Conservation (phyloP, 176 grass and related monocot species). For the Zoysia pacifica region DNA sequence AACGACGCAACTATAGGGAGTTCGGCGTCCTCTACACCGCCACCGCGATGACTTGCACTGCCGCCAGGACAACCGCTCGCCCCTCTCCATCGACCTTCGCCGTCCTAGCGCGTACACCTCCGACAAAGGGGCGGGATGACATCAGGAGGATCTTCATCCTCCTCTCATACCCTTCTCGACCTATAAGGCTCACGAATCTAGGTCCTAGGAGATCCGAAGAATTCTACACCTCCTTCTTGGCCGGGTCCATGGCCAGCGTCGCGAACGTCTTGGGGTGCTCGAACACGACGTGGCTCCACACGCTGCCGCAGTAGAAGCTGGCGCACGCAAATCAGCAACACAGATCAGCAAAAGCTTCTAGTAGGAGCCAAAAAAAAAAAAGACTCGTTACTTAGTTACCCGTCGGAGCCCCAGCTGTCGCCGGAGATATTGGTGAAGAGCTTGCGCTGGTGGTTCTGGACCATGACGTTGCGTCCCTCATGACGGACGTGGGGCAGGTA, state of each 20-base stretch:
- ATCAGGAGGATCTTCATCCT: too few species aligned
- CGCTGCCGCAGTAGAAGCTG: background rate
- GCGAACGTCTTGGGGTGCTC: constrained; percentile 41
- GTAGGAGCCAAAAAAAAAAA: too few species aligned
- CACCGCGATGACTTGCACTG: too few species aligned
- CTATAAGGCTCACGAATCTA: too few species aligned
- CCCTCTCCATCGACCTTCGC: background rate
- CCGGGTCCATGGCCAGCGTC: constrained; percentile 43
- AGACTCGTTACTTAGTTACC: too few species aligned
- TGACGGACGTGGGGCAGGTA: constrained; percentile 37
- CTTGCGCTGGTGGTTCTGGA: constrained; percentile 28
- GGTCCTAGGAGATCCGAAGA: constrained; percentile 36
- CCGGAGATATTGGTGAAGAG: constrained; percentile 39
- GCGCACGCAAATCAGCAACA: background rate
- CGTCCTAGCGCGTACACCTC: too few species aligned
- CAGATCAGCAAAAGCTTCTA: background rate
- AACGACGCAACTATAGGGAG: too few species aligned
- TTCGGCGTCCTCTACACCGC: too few species aligned
- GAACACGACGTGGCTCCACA: constrained; percentile 42
- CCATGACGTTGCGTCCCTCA: constrained; percentile 24
- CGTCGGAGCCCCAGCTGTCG: background rate
- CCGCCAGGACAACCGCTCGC: too few species aligned
- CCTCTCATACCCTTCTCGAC: too few species aligned
- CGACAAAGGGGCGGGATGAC: too few species aligned
- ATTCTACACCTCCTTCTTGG: constrained; percentile 31